These are phyloP conservation scores for Saturnispora sekii DNA, from an alignment of 805 yeast genomes.

Conservation along the genomic window DNA sequence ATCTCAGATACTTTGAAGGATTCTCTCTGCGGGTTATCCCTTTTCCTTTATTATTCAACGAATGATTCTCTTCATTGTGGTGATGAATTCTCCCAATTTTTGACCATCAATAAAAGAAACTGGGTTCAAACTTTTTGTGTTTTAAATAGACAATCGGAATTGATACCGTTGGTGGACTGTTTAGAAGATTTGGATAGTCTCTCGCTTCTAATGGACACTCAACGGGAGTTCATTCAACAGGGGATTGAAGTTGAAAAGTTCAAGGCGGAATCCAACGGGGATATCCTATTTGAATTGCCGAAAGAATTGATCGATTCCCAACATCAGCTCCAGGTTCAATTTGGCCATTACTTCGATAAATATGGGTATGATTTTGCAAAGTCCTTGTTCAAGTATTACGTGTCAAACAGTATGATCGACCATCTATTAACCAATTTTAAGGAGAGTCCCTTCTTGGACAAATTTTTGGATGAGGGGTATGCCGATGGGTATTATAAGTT, in stretches of 20 bases:
- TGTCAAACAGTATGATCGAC: slow-evolving; percentile 41
- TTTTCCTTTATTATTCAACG: slow-evolving; percentile 19
- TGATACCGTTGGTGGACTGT: slow-evolving; percentile 53
- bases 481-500: slow-evolving; percentile 38
- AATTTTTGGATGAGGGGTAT: slow-evolving; percentile 36
- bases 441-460: slow-evolving; percentile 33
- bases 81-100: slow-evolving; percentile 7
- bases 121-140: slow-evolving; percentile 57
- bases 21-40: slow-evolving; percentile 15
- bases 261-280: slow-evolving; percentile 4
- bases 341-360: slow-evolving; percentile 44
- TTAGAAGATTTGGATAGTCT: slow-evolving; percentile 59
- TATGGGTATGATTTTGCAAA: slow-evolving; percentile 65
- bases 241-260: slow-evolving; percentile 14
- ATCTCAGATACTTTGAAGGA: slow-evolving; percentile 6
- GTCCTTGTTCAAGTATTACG: slow-evolving; percentile 49
- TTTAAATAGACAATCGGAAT: slow-evolving; percentile 41
- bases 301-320: slow-evolving; percentile 13
- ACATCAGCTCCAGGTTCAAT: slow-evolving; percentile 16
- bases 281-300: slow-evolving; percentile 13
- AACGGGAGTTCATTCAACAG: slow-evolving; percentile 26
- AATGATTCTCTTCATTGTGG: slow-evolving; percentile 12
- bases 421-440: slow-evolving; percentile 44
- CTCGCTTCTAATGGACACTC: slow-evolving; percentile 42
- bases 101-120: slow-evolving; percentile 17